Base-by-base conservation (phyloP, 2,329 filamentous ascomycete genomes). In the Penicillium sp. region DNA sequence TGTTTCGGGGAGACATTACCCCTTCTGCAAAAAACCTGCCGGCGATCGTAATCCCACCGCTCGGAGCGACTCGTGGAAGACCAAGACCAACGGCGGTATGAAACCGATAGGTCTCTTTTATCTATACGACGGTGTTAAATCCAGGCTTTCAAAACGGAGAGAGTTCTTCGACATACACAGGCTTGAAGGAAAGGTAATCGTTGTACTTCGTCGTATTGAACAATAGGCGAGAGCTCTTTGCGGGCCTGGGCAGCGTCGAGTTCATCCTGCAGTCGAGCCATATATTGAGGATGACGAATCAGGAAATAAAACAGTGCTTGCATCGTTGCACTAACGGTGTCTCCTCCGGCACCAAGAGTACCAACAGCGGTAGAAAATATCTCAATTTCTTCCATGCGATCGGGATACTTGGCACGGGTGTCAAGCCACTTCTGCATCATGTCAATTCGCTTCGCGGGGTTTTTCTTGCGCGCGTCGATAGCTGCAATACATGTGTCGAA, bases 361-460 rank as follows among this genome's bases (percentile, higher is more conserved):
- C 57, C 65, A n/a, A 69, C 63, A 2, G 69, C 69, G 3, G 66
- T 64, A 5, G 60, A 61, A 13, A 69, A 58, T 20, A 75, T 63
- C 28, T 74, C 71, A 5, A 58, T 58, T 50, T 71, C 67, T 1
- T 61, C 56, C 56, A 65, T 64, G 16, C 65, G 54, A 46, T 74
- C 69, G 0, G 70, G 70, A 50, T 70, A 60, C 5, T 65, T 64
- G 3, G 60, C 56, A 2, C 63, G 65, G 27, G 64, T 61, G 18
- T 64, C 56, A 9, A 70, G 60, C 73, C 72, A 74, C 8, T 67
- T 61, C 53, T 69, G 63, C 46, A 74, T 61, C 60, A 73, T 73
- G 40, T 74, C 71, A 31, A 62, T 62, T 3, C 70, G 54, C 1
- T 55, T 57, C 36, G 64, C 64, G 1, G 58, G 51, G 35, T 72